Percentiles rank a stretch among this genome's conserved stretches.
Conservation (phyloP, 192 early-diverging fungal species). For the Linnemannia elongata region DNA sequence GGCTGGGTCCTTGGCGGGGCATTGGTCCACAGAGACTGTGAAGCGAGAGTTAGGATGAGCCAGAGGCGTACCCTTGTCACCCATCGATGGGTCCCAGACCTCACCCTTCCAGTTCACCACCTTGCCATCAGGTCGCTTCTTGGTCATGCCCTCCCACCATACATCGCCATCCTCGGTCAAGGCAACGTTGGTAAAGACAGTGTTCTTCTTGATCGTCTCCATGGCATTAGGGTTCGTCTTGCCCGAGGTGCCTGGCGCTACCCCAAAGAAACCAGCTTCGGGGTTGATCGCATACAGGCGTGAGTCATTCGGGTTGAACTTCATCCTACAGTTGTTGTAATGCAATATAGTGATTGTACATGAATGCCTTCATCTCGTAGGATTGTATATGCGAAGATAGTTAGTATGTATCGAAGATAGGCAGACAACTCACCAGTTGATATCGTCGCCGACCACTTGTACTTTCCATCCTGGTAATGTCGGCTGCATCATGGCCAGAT, state of each 20-base stretch:
- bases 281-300: constrained; percentile 55
- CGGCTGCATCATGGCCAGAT: constrained; percentile 51
- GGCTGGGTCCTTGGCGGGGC: constrained; percentile 46
- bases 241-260: constrained; percentile 50
- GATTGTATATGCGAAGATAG: neutral
- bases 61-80: constrained; percentile 39
- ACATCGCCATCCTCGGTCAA: constrained; percentile 43
- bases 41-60: constrained; percentile 54
- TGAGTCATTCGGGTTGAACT: constrained; percentile 39
- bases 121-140: constrained; percentile 40
- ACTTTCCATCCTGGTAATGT: constrained; percentile 57
- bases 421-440: constrained; percentile 41
- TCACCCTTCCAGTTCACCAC: constrained; percentile 52
- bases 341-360: neutral
- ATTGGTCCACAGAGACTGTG: constrained; percentile 47
- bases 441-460: constrained; percentile 51
- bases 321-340: constrained; percentile 32
- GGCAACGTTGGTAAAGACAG: constrained; percentile 52
- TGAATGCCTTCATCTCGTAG: neutral
- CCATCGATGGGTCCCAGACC: constrained; percentile 48
- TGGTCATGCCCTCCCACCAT: constrained; percentile 57
- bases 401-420: neutral
- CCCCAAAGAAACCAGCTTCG: constrained; percentile 58
- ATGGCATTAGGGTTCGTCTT: constrained; percentile 56
- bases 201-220: constrained; percentile 45